Conservation (phyloP, 208 protist species). For the Leishmania tarentolae region DNA sequence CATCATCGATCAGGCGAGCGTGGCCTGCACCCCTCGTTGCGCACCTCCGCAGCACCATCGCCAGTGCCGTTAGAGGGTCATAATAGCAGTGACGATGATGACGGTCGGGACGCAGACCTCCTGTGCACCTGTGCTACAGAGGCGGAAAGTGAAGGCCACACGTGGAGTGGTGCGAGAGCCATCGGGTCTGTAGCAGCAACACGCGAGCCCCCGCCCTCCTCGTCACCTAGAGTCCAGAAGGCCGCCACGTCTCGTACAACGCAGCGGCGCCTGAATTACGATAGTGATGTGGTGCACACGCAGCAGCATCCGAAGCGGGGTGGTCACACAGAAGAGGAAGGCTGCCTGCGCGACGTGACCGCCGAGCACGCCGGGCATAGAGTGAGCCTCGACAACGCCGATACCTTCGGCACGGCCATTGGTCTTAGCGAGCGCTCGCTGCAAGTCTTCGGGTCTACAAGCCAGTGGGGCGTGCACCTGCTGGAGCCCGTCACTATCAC, state of each 20-base stretch:
- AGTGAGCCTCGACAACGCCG: neutral
- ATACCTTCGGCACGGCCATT: neutral
- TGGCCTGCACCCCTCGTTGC: constrained; percentile 22
- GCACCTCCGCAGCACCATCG: constrained; percentile 11
- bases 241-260: neutral
- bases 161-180: neutral
- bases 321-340: neutral
- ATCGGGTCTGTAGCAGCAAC: neutral
- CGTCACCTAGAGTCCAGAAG: neutral
- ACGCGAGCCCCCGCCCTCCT: neutral
- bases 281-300: neutral
- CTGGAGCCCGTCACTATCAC: neutral
- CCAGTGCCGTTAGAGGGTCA: neutral
- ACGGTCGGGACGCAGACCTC: neutral
- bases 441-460: neutral
- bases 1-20: constrained; percentile 18
- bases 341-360: neutral
- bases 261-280: neutral
- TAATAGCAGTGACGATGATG: neutral
- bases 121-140: neutral
- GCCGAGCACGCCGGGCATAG: neutral
- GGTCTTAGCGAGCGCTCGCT: neutral
- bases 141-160: neutral
- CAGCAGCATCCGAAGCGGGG: neutral
- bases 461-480: constrained; percentile 3